These are phyloP conservation scores for Astrothelium macrocarpum DNA, from an alignment of 495 filamentous ascomycete species.

Conservation along the genomic window DNA sequence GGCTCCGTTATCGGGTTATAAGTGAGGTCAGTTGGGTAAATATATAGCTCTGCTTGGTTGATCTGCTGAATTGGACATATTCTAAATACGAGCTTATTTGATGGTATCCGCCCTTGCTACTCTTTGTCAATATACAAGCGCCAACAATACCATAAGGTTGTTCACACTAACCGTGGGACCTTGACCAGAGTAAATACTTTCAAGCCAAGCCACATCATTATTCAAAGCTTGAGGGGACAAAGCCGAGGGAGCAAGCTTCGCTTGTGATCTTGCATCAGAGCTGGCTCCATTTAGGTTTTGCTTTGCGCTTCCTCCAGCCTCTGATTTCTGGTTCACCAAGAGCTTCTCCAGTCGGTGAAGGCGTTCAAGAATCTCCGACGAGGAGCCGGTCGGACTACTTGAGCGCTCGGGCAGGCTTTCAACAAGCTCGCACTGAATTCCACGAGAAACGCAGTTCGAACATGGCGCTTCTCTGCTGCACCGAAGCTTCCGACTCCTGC, in stretches of 20 bases:
- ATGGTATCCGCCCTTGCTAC: constrained; percentile 7
- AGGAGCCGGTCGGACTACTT: neutral
- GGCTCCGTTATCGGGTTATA: constrained; percentile 1
- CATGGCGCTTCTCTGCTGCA: constrained; percentile 26
- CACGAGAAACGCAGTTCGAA: constrained; percentile 25
- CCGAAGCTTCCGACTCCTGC: constrained; percentile 23
- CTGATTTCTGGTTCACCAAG: constrained; percentile 2
- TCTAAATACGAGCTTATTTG: constrained; percentile 16
- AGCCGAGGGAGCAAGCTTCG: neutral
- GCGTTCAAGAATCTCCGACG: constrained; percentile 10
- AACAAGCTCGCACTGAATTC: constrained; percentile 19
- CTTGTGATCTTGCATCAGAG: too few relatives aligned
- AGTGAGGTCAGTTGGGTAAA: neutral
- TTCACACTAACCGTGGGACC: constrained; percentile 8
- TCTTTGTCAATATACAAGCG: neutral
- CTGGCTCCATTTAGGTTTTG: neutral
- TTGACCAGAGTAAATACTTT: constrained; percentile 12
- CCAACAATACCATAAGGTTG: neutral
- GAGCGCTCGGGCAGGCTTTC: constrained; percentile 10
- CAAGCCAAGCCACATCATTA: constrained; percentile 15
- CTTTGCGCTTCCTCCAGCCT: neutral
- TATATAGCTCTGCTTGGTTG: constrained; percentile 8
- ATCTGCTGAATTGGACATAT: constrained; percentile 14
- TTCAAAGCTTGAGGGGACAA: constrained; percentile 5
- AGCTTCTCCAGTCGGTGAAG: constrained; percentile 13